Percentiles rank a stretch among this genome's conserved stretches.
phyloP scores from a whole-genome alignment of 2,329 filamentous ascomycete species.

The Trichophyton verrucosum region DNA sequence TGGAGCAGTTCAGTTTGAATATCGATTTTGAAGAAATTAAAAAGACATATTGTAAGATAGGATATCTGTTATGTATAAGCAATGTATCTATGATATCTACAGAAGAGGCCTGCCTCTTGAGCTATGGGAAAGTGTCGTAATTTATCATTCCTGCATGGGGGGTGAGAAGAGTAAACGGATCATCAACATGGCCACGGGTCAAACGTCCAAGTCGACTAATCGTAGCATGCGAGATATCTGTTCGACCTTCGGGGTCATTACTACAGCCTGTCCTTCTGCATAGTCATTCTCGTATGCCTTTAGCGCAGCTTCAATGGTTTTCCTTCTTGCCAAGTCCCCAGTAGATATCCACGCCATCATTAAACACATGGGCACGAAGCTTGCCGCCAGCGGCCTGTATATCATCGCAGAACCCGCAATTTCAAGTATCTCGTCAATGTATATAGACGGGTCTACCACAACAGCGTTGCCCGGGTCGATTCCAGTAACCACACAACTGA shows the following conservation, averaged over 20 bases:
- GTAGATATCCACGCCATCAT: constrained; percentile 18
- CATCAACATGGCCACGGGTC: background rate
- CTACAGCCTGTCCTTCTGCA: background rate
- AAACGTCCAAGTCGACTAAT: background rate
- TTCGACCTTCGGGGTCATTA: background rate
- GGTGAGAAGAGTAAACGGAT: background rate
- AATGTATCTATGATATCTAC: background rate
- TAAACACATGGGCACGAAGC: constrained; percentile 21
- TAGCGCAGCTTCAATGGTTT: constrained; percentile 13
- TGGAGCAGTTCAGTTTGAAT: background rate
- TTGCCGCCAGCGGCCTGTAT: constrained; percentile 24
- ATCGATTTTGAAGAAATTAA: too few relatives aligned
- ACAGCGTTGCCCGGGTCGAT: constrained; percentile 17
- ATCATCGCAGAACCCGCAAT: constrained; percentile 18
- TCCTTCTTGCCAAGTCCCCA: constrained; percentile 13
- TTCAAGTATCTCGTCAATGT: constrained; percentile 19
- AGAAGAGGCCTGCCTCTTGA: background rate
- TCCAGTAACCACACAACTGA: constrained; percentile 24
- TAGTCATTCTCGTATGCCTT: constrained; percentile 21
- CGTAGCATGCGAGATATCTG: background rate
- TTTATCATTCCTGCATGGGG: too few relatives aligned
- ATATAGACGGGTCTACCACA: constrained; percentile 15
- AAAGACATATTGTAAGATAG: too few relatives aligned
- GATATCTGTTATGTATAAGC: too few relatives aligned
- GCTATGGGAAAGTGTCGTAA: too few relatives aligned